These are phyloP conservation scores for Thielaviopsis populi DNA, from an alignment of 2,329 filamentous ascomycete species.

Conservation along the genomic window DNA sequence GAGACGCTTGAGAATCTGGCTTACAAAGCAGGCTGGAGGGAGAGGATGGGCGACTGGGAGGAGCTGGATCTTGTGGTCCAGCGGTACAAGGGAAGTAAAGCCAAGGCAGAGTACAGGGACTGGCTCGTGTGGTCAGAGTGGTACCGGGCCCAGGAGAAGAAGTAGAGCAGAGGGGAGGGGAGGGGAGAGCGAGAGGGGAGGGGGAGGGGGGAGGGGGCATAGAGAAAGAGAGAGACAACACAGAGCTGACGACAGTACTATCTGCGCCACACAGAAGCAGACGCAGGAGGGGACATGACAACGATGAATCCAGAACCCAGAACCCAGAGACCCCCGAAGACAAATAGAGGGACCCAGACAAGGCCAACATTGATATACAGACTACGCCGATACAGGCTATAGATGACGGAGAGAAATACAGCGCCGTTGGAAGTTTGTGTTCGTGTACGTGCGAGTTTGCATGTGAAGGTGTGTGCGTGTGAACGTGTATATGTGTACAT, in stretches of 20 bases:
- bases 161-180: neutral
- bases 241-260: neutral
- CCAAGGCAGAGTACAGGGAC: constrained; percentile 52
- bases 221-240: neutral
- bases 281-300: too few relatives aligned
- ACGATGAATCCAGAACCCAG: neutral
- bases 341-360: too few relatives aligned
- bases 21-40: constrained; percentile 86
- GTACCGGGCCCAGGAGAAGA: constrained; percentile 31
- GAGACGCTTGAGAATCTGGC: constrained; percentile 81
- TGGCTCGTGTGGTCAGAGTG: constrained; percentile 71
- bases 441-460: neutral
- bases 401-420: neutral
- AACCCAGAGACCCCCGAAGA: too few relatives aligned
- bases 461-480: neutral
- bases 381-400: neutral
- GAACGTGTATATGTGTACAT: constrained; percentile 6
- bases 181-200: neutral
- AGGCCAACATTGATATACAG: neutral
- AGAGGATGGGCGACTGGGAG: constrained; percentile 63
- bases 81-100: constrained; percentile 75
- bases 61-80: constrained; percentile 66
- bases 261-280: constrained; percentile 2
- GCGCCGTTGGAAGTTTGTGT: neutral
- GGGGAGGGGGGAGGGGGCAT: neutral